Conservation (phyloP, 768 basidiomycete genomes). For the Suillus bovinus region DNA sequence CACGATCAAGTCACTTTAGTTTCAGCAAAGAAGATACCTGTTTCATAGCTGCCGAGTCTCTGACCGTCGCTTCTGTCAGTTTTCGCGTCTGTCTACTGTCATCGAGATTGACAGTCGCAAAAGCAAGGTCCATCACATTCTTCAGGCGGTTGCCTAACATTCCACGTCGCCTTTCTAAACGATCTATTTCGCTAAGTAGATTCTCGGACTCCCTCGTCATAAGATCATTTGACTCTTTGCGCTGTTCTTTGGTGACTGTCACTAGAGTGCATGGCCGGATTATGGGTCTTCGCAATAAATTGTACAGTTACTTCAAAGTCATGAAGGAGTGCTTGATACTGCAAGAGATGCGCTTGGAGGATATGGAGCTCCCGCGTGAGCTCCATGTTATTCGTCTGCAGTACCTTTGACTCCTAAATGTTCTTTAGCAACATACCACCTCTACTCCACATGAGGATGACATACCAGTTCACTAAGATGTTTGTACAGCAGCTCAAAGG, state of each 20-base stretch:
- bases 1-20: constrained; percentile 26
- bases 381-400: constrained; percentile 39
- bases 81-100: constrained; percentile 54
- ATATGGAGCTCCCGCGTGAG: constrained; percentile 56
- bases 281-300: constrained; percentile 48
- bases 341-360: constrained; percentile 57
- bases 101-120: constrained; percentile 57
- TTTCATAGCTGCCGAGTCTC: constrained; percentile 43
- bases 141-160: constrained; percentile 32
- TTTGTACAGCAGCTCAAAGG: constrained; percentile 49
- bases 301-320: constrained; percentile 53
- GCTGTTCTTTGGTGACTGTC: constrained; percentile 17
- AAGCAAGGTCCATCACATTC: constrained; percentile 42
- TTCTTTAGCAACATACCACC: background rate
- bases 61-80: constrained; percentile 47
- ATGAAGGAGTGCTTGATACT: constrained; percentile 52
- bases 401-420: constrained; percentile 45
- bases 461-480: constrained; percentile 54
- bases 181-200: constrained; percentile 49
- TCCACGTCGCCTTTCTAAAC: constrained; percentile 39
- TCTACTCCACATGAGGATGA: background rate
- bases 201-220: constrained; percentile 49
- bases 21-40: constrained; percentile 19
- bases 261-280: constrained; percentile 44
- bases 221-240: constrained; percentile 28